Conservation (phyloP, 108 stramenopile species). For the Nitzschia sp. region DNA sequence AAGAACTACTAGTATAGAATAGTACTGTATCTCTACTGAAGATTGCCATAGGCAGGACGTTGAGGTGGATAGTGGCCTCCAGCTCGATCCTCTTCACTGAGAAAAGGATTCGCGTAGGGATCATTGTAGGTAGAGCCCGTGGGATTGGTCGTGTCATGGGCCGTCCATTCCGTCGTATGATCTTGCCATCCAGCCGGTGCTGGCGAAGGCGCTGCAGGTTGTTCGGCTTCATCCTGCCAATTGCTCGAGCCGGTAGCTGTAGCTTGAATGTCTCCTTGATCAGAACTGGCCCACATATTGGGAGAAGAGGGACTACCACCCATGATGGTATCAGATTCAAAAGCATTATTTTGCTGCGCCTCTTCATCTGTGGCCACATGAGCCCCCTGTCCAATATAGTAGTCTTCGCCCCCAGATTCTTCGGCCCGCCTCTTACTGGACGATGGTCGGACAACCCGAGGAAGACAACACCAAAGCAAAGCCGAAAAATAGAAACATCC, state of each 20-base stretch:
- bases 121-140: conserved; percentile 1
- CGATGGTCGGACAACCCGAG: neutral
- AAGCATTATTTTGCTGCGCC: neutral
- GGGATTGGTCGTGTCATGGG: conserved; percentile 8
- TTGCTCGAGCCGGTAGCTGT: neutral
- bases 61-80: neutral
- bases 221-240: neutral
- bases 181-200: conserved; percentile 10
- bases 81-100: neutral
- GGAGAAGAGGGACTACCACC: neutral
- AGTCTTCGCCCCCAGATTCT: neutral
- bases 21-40: neutral
- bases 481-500: conserved; percentile 9
- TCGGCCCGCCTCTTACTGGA: neutral
- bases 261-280: neutral
- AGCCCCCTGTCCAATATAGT: conserved; percentile 1
- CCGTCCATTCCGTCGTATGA: conserved; percentile 12
- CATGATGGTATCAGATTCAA: neutral
- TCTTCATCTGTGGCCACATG: neutral
- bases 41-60: conserved; percentile 18
- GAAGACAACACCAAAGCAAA: conserved; percentile 11
- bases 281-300: neutral
- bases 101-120: conserved; percentile 19
- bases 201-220: neutral
- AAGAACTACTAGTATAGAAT: too few relatives aligned